Conservation (phyloP, 2,329 filamentous ascomycete species). For the Magnaporthiopsis rhizophila region DNA sequence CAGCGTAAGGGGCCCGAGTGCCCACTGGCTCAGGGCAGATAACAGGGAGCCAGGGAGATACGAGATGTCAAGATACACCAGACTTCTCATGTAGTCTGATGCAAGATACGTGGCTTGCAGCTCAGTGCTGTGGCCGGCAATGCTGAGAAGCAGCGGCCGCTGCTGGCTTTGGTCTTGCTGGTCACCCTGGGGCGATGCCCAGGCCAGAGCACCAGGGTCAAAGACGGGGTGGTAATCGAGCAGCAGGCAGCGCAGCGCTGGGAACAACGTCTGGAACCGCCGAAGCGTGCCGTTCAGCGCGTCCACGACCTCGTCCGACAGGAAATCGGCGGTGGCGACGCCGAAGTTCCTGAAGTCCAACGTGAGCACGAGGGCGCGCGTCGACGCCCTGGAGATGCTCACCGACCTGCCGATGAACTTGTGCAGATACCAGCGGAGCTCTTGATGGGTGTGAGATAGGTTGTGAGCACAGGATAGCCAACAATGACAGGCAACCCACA, state of each 20-base stretch:
- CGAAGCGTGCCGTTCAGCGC: slow-evolving; percentile 32
- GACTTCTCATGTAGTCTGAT: slow-evolving; percentile 24
- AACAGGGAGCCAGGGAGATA: slow-evolving; percentile 36
- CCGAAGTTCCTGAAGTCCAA: slow-evolving; percentile 41
- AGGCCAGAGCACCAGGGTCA: slow-evolving; percentile 29
- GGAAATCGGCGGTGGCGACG: slow-evolving; percentile 30
- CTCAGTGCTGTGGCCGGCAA: slow-evolving; percentile 31
- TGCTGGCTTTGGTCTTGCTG: slow-evolving; percentile 5
- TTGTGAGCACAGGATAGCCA: not conserved
- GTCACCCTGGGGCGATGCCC: not conserved
- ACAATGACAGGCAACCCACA: not conserved
- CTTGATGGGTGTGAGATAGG: slow-evolving; percentile 21
- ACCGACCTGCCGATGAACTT: slow-evolving; percentile 33
- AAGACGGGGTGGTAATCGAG: slow-evolving; percentile 39
- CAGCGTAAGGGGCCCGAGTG: slow-evolving; percentile 23
- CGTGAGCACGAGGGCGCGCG: slow-evolving; percentile 28
- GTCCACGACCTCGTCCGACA: slow-evolving; percentile 28
- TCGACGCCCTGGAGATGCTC: slow-evolving; percentile 27
- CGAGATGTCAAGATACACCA: slow-evolving; percentile 48
- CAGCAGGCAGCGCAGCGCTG: slow-evolving; percentile 36
- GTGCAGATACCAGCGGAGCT: slow-evolving; percentile 38
- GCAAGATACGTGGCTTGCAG: slow-evolving; percentile 33
- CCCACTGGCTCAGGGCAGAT: slow-evolving; percentile 22
- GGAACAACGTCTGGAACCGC: slow-evolving; percentile 30
- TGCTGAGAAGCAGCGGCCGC: slow-evolving; percentile 34